Evolutionary conservation across 192 early-diverging fungal genomes (phyloP).

Genomic region (Rhizophagus prolifer): DNA sequence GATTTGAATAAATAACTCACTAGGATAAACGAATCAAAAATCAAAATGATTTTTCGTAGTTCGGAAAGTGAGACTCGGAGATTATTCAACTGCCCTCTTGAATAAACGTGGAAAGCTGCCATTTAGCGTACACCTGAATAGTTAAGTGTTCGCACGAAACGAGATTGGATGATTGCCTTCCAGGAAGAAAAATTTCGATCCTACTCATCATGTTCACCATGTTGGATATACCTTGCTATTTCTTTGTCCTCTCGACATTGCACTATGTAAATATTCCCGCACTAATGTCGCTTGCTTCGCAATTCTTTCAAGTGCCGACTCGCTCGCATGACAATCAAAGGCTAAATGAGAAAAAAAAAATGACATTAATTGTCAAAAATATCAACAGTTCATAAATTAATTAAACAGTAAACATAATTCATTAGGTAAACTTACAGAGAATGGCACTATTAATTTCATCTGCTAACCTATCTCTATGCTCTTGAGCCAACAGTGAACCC

Average conservation of each 20-base stretch:
- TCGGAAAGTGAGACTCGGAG: not conserved
- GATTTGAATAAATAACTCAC: not conserved
- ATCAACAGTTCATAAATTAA: slow-evolving; percentile 6
- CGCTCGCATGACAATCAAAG: slow-evolving; percentile 42
- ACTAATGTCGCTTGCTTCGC: slow-evolving; percentile 61
- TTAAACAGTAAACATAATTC: not conserved
- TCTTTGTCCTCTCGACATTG: slow-evolving; percentile 35
- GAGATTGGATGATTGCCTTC: slow-evolving; percentile 4
- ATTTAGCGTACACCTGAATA: slow-evolving; percentile 10
- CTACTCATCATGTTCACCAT: not conserved
- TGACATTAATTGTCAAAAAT: not conserved
- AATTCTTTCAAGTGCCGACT: slow-evolving; percentile 51
- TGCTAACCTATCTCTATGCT: slow-evolving; percentile 58
- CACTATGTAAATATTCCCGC: slow-evolving; percentile 45
- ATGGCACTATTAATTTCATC: slow-evolving; percentile 62
- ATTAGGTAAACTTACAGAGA: slow-evolving; percentile 45
- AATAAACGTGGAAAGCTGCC: slow-evolving; percentile 11
- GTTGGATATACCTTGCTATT: not conserved
- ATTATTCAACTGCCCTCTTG: slow-evolving; percentile 8
- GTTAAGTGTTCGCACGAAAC: slow-evolving; percentile 8
- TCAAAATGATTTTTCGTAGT: not conserved
- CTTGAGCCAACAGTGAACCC: slow-evolving; percentile 49
- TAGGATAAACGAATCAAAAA: not conserved
- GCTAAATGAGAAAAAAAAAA: slow-evolving; percentile 30
- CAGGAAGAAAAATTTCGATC: slow-evolving; percentile 1